Percentiles rank a stretch among this genome's conserved stretches.
These are phyloP conservation scores for Neobulgaria alba DNA, from an alignment of 2,329 filamentous ascomycete species.

Conservation along the genomic window DNA sequence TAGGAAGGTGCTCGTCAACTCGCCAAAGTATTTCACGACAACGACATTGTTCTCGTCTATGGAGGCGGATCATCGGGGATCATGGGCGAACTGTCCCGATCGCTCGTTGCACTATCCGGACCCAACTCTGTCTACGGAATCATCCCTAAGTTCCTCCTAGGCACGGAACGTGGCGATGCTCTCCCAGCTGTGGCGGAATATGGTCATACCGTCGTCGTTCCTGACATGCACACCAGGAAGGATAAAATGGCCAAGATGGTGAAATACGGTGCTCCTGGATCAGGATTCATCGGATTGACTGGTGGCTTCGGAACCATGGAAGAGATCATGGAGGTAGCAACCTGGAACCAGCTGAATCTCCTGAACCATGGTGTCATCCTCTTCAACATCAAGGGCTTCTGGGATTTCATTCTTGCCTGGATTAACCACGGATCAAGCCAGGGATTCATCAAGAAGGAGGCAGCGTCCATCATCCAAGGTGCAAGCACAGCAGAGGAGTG, in stretches of 20 bases:
- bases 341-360: constrained; percentile 96
- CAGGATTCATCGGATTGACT: constrained; percentile 79
- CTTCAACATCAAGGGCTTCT: constrained; percentile 85
- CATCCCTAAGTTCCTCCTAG: constrained; percentile 78
- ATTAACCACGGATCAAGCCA: constrained; percentile 64
- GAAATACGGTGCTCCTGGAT: constrained; percentile 68
- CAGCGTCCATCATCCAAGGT: constrained; percentile 70
- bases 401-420: constrained; percentile 80
- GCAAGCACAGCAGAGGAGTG: constrained; percentile 66
- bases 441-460: constrained; percentile 66
- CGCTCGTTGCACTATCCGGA: constrained; percentile 74
- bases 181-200: constrained; percentile 46
- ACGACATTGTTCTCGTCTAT: constrained; percentile 81
- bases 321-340: constrained; percentile 84
- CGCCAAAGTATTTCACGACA: constrained; percentile 62
- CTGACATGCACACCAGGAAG: constrained; percentile 96
- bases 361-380: constrained; percentile 72
- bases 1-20: constrained; percentile 64
- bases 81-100: constrained; percentile 89
- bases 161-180: constrained; percentile 53
- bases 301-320: constrained; percentile 94
- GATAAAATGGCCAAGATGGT: constrained; percentile 88
- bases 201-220: constrained; percentile 78
- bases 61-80: constrained; percentile 90
- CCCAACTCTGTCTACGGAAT: constrained; percentile 82